Evolutionary conservation across 176 grass and related monocot species (phyloP), one percentile per base, ranked within the genome.

Genomic region (Poa pratensis): DNA sequence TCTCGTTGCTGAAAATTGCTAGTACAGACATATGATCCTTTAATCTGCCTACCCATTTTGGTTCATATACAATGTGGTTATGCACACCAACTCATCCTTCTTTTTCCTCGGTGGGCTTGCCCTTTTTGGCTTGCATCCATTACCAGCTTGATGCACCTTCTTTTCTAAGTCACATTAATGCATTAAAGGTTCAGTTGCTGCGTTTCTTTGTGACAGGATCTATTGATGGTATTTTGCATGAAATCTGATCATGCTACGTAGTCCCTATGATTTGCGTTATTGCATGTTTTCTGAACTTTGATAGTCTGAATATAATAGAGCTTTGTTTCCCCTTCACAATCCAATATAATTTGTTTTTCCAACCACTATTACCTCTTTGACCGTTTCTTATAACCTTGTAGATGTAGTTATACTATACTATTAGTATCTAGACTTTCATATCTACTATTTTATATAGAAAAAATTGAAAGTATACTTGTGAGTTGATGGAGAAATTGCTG

Each of bases 201-300:
- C 20, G 42, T 18, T 75, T 64, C 43, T 17, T 46, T 74, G 13
- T 81, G 17, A 28, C 3, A 51, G 17, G 40, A 32, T 69, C 20
- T 54, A n/a, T 15, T 80, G 57, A 26, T 81, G 5, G n/a, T 61
- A 43, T 81, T 59, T 89, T 82, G 9, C 28, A 71, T 20, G 46
- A 40, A 61, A 51, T 49, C 49, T 75, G 61, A 30, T 15, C 40
- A 6, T 67, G 17, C 39, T 45, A 74, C 11, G 10, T 34, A 62
- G n/a, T 40, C 67, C 40, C 81, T 57, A 78, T 43, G 46, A 28
- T 67, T 37, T 58, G 7, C 69, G 68, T 57, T 43, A 65, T 80
- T 74, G 24, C 70, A 57, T 77, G 53, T 69, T 77, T 55, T 65
- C 82, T 81, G 20, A 51, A 70, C 12, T 40, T 48, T 18, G 7